Evolutionary conservation across 208 protist genomes (phyloP).

Genomic region (Leishmania turanica): DNA sequence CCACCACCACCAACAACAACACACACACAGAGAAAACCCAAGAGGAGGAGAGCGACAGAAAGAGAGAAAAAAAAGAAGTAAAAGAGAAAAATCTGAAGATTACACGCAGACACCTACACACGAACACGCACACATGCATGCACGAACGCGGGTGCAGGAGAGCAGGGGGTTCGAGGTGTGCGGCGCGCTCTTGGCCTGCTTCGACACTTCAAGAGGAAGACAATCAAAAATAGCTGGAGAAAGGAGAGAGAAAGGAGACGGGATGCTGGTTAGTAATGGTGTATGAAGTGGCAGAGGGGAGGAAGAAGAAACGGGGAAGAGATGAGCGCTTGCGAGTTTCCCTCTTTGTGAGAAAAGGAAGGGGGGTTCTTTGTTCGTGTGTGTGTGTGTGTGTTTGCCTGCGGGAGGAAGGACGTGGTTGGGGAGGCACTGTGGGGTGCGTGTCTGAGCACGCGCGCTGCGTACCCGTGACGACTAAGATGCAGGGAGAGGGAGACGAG

Average conservation of each 20-base stretch:
- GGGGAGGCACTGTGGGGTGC: neutral
- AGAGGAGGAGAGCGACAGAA: neutral
- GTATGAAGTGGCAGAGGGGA: neutral
- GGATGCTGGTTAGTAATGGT: neutral
- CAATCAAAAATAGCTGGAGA: neutral
- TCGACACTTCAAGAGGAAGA: conserved; percentile 1
- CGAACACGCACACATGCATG: neutral
- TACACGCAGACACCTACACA: neutral
- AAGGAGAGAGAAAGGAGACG: neutral
- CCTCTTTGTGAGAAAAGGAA: neutral
- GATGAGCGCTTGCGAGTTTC: neutral
- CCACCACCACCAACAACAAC: neutral
- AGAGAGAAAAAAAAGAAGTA: neutral
- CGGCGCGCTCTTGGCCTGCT: neutral
- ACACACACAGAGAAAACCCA: neutral
- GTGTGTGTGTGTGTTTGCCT: neutral
- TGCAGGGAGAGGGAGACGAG: neutral
- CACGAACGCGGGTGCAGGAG: neutral
- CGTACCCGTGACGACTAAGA: neutral
- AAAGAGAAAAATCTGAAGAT: neutral
- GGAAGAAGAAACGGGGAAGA: neutral
- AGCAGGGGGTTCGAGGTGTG: neutral
- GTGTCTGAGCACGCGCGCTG: neutral
- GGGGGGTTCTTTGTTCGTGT: neutral
- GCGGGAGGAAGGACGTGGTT: too few species aligned